Conservation (phyloP, 768 basidiomycete species). For the Serendipita sp. region DNA sequence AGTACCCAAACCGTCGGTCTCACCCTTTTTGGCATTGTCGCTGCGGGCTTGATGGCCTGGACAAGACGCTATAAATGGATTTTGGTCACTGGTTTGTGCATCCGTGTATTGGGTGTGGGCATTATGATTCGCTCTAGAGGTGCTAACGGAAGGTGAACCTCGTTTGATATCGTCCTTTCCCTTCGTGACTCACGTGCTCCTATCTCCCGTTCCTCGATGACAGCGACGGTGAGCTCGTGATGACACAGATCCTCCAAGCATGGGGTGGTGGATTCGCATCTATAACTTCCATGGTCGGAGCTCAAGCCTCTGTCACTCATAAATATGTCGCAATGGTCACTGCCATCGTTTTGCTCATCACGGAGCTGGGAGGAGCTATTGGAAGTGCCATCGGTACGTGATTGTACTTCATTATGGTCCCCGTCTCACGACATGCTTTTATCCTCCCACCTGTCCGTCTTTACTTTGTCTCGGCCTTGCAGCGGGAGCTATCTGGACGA, state of each 20-base stretch:
- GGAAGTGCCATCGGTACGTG: slow-evolving; percentile 43
- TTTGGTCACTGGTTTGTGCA: slow-evolving; percentile 39
- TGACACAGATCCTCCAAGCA: slow-evolving; percentile 57
- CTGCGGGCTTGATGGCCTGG: slow-evolving; percentile 39
- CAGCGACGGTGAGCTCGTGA: slow-evolving; percentile 29
- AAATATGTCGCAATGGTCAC: slow-evolving; percentile 51
- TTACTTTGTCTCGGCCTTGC: not conserved
- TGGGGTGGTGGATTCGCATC: slow-evolving; percentile 58
- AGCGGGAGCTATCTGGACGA: slow-evolving; percentile 54
- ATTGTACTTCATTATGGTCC: not conserved
- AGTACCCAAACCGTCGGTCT: slow-evolving; percentile 42
- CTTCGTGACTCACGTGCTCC: not conserved
- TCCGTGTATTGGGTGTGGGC: slow-evolving; percentile 47
- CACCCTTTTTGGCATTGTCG: slow-evolving; percentile 47
- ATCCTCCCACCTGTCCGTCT: not conserved
- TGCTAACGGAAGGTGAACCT: slow-evolving; percentile 24
- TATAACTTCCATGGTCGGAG: slow-evolving; percentile 38
- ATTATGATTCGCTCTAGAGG: slow-evolving; percentile 60
- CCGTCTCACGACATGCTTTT: not conserved
- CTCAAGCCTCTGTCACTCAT: slow-evolving; percentile 52
- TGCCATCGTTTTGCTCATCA: slow-evolving; percentile 48
- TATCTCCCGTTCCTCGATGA: slow-evolving; percentile 10
- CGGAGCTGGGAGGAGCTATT: slow-evolving; percentile 51
- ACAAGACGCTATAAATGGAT: slow-evolving; percentile 40
- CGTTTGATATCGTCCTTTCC: not conserved